Evolutionary conservation across 768 basidiomycete species (phyloP).

Genomic region (Suillus tomentosus): DNA sequence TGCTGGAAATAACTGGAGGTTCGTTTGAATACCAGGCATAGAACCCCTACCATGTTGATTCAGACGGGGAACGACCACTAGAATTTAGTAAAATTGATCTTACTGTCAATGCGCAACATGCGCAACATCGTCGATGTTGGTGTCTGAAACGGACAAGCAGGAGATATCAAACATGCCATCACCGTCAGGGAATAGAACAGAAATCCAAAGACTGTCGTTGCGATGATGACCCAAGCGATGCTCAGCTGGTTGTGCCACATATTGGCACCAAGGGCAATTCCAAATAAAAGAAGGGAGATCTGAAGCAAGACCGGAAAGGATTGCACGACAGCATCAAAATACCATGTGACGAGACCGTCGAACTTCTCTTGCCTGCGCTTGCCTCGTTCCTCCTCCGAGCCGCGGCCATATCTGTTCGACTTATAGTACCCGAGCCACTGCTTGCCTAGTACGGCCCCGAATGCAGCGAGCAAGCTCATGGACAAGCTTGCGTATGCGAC

Average conservation of each 20-base stretch:
- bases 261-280: slow-evolving; percentile 10
- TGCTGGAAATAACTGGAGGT: background rate
- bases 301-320: slow-evolving; percentile 18
- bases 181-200: slow-evolving; percentile 11
- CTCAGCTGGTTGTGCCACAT: background rate
- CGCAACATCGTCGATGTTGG: slow-evolving; percentile 2
- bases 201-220: background rate
- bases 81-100: background rate
- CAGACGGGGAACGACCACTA: background rate
- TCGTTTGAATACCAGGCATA: background rate
- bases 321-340: slow-evolving; percentile 16
- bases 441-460: slow-evolving; percentile 21
- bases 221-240: slow-evolving; percentile 6
- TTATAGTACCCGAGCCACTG: slow-evolving; percentile 17
- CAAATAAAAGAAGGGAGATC: slow-evolving; percentile 17
- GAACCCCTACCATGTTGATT: background rate
- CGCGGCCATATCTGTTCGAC: slow-evolving; percentile 1
- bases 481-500: slow-evolving; percentile 18
- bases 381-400: slow-evolving; percentile 15
- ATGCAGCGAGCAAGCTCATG: slow-evolving; percentile 15
- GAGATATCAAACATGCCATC: slow-evolving; percentile 6
- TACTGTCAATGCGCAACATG: background rate
- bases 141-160: slow-evolving; percentile 10
- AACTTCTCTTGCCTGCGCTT: slow-evolving; percentile 13
- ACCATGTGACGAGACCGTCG: slow-evolving; percentile 17